Evolutionary conservation across 768 basidiomycete genomes (phyloP).

Genomic region (Amanita molliuscula): DNA sequence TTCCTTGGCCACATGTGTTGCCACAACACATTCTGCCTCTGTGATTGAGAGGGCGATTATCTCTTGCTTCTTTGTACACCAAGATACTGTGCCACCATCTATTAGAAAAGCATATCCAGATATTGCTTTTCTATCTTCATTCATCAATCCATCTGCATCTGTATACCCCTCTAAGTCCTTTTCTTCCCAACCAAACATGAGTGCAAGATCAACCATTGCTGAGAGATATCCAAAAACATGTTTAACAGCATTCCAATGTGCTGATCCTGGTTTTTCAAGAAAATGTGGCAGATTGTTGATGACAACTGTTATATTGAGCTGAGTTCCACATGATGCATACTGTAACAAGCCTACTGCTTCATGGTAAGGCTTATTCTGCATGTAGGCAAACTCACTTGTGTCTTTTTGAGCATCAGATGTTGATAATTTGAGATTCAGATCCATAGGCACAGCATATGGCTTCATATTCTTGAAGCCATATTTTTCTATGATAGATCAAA

Average conservation of each 20-base stretch:
- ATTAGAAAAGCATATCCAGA: slow-evolving; percentile 21
- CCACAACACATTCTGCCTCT: too few species aligned
- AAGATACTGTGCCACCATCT: slow-evolving; percentile 15
- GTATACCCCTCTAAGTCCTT: slow-evolving; percentile 12
- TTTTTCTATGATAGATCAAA: slow-evolving; percentile 6
- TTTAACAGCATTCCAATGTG: slow-evolving; percentile 18
- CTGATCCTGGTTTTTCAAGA: slow-evolving; percentile 12
- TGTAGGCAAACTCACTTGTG: slow-evolving; percentile 6
- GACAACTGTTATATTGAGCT: slow-evolving; percentile 21
- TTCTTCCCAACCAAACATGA: background rate
- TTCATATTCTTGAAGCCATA: slow-evolving; percentile 14
- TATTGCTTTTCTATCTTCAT: slow-evolving; percentile 16
- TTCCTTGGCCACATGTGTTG: slow-evolving; percentile 12
- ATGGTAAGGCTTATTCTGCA: slow-evolving; percentile 15
- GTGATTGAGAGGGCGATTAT: slow-evolving; percentile 1
- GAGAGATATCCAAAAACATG: slow-evolving; percentile 17
- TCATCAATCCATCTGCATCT: slow-evolving; percentile 15
- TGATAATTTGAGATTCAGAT: slow-evolving; percentile 6
- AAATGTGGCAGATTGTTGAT: slow-evolving; percentile 15
- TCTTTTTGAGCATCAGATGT: slow-evolving; percentile 6
- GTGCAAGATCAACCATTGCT: background rate
- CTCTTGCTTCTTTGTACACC: slow-evolving; percentile 1
- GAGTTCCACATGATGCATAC: slow-evolving; percentile 18
- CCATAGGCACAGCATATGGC: slow-evolving; percentile 10
- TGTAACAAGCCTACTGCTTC: slow-evolving; percentile 16